phyloP scores from a whole-genome alignment of 306 rosid genomes.

The Ammopiptanthus mongolicus region DNA sequence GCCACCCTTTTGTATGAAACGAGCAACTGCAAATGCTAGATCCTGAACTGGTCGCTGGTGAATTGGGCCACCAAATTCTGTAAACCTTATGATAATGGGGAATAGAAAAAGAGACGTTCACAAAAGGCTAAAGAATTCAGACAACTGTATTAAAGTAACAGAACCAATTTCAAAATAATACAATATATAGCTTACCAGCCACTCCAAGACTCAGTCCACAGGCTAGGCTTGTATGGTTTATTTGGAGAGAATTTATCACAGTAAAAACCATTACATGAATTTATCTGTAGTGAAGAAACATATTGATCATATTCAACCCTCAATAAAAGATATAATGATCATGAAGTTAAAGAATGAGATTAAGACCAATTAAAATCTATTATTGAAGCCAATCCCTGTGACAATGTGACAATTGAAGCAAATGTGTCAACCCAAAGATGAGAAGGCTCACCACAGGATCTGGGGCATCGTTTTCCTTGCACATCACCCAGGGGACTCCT shows the following conservation, averaged over 20 bases:
- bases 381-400: background rate
- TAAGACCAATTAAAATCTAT: background rate
- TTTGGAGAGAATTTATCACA: constrained; percentile 86
- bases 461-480: constrained; percentile 98
- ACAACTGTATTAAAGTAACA: background rate
- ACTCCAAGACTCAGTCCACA: constrained; percentile 99
- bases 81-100: constrained; percentile 49
- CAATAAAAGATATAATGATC: background rate
- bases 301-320: constrained; percentile 21
- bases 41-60: constrained; percentile 89
- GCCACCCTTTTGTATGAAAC: constrained; percentile 88
- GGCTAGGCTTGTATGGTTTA: constrained; percentile 82
- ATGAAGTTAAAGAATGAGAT: background rate
- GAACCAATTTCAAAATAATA: background rate
- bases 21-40: constrained; percentile 94
- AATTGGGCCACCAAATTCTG: constrained; percentile 85
- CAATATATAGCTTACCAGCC: constrained; percentile 65
- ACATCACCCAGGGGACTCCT: constrained; percentile 99
- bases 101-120: background rate
- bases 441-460: constrained; percentile 72
- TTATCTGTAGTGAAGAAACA: constrained; percentile 54
- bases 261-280: constrained; percentile 90
- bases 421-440: background rate
- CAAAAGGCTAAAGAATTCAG: background rate
- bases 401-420: background rate